These are phyloP conservation scores for Scheffersomyces titani DNA, from an alignment of 1,139 yeast species.

Conservation along the genomic window DNA sequence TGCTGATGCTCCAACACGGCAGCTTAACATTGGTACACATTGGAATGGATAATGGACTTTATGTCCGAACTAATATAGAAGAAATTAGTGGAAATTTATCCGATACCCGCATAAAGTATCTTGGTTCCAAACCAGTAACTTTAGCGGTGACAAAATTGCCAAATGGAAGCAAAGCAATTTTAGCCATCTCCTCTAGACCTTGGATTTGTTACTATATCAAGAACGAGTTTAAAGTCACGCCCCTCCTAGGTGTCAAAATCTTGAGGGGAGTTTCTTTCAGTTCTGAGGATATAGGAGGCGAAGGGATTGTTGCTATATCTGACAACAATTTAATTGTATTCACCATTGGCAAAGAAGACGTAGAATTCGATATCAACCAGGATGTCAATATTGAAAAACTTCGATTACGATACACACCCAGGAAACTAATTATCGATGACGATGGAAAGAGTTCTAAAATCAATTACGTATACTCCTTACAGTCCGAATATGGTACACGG, in stretches of 20 bases:
- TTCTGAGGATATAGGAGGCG: slow-evolving; percentile 63
- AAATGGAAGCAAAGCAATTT: slow-evolving; percentile 22
- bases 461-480: slow-evolving; percentile 39
- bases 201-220: slow-evolving; percentile 34
- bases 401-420: slow-evolving; percentile 56
- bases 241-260: slow-evolving; percentile 36
- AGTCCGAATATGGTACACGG: slow-evolving; percentile 45
- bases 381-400: slow-evolving; percentile 48
- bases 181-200: slow-evolving; percentile 47
- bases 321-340: slow-evolving; percentile 58
- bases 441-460: slow-evolving; percentile 12
- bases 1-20: slow-evolving; percentile 35
- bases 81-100: slow-evolving; percentile 61
- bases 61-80: slow-evolving; percentile 64
- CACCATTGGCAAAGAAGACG: slow-evolving; percentile 49
- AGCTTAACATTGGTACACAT: slow-evolving; percentile 51
- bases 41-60: slow-evolving; percentile 83
- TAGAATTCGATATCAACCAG: slow-evolving; percentile 38
- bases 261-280: slow-evolving; percentile 51
- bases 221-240: slow-evolving; percentile 39
- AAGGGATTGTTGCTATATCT: slow-evolving; percentile 65
- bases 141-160: slow-evolving; percentile 39
- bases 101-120: slow-evolving; percentile 69
- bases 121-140: slow-evolving; percentile 66
- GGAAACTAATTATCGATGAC: slow-evolving; percentile 35